Base-by-base conservation (phyloP, 2,329 filamentous ascomycete species). In the Sordariomycetes sp. region DNA sequence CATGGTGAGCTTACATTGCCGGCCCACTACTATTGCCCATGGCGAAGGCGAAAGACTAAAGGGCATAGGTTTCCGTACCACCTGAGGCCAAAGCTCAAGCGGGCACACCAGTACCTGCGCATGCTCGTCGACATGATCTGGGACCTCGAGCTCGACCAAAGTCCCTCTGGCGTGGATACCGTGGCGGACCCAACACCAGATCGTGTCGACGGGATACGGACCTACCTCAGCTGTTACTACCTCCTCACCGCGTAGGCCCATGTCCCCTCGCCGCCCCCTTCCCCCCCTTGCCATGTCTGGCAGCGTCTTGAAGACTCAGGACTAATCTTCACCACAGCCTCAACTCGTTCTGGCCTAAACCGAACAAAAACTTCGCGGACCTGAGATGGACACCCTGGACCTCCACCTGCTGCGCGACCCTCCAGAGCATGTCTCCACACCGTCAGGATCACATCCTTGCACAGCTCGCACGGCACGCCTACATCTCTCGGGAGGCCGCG, bases 51-150 rank as follows among this genome's bases (percentile, higher is more conserved):
- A 35, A 6, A 25, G 17, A 45, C 7, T 20, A 24, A 13, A 50
- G 24, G 45, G 24, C n/a, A 24, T 55, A 80, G 77, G 77, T 80
- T 80, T 54, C 78, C 78, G 0, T 79, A 78, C 42, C 77, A 81
- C 59, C 67, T 81, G 15, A 68, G 78, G 1, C 77, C 77, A 2
- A 78, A 71, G 59, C 77, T 74, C 60, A 76, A 68, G 59, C 76
- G 79, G 45, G 67, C 72, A 0, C 67, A 71, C 5, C 77, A 80
- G 57, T 81, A 80, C 61, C 62, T 78, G 5, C 71, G 74, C 25
- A 80, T 81, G 76, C 72, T 72, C 0, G 69, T 71, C 17, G 78
- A 81, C 57, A 69, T 80, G 10, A 63, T 76, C 8, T 68, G 67
- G 10, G 78, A 81, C 57, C 69, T 81, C 1, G 76, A 77, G 6